These are phyloP conservation scores for Emmonsia crescens DNA, from an alignment of 2,329 filamentous ascomycete species.

Conservation along the genomic window DNA sequence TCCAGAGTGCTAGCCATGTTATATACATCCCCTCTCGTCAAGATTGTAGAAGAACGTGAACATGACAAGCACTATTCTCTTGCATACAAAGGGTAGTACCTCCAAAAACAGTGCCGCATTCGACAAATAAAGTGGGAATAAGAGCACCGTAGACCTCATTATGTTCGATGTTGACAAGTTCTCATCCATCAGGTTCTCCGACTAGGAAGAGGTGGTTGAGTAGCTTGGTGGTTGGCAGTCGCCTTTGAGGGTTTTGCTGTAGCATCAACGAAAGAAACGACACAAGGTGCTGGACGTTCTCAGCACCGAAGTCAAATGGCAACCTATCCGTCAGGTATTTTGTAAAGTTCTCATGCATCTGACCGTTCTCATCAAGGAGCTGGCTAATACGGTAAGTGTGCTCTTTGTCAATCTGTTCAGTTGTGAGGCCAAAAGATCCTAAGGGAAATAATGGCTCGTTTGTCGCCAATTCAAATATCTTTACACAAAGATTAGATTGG, in stretches of 20 bases:
- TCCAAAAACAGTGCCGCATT: too few species aligned
- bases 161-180: conserved; percentile 1
- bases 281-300: conserved; percentile 11
- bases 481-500: conserved; percentile 1
- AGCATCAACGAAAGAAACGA: conserved; percentile 12
- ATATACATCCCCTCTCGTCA: too few species aligned
- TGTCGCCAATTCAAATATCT: conserved; percentile 18
- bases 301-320: conserved; percentile 9
- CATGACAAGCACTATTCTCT: too few species aligned
- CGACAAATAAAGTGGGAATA: background rate
- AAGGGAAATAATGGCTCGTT: conserved; percentile 15
- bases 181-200: background rate
- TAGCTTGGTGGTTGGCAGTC: conserved; percentile 5
- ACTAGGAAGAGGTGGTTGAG: conserved; percentile 10
- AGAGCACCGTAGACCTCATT: background rate
- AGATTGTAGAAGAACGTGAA: too few species aligned
- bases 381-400: conserved; percentile 7
- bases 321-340: conserved; percentile 11
- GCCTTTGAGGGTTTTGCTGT: conserved; percentile 8
- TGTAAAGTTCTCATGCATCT: conserved; percentile 7
- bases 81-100: too few species aligned
- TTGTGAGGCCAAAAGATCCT: conserved; percentile 11
- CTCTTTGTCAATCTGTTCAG: conserved; percentile 10
- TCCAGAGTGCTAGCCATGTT: too few species aligned
- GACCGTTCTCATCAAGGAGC: conserved; percentile 3